Base-by-base conservation (phyloP, 2,329 filamentous ascomycete genomes). In the Aspergillus sp. region DNA sequence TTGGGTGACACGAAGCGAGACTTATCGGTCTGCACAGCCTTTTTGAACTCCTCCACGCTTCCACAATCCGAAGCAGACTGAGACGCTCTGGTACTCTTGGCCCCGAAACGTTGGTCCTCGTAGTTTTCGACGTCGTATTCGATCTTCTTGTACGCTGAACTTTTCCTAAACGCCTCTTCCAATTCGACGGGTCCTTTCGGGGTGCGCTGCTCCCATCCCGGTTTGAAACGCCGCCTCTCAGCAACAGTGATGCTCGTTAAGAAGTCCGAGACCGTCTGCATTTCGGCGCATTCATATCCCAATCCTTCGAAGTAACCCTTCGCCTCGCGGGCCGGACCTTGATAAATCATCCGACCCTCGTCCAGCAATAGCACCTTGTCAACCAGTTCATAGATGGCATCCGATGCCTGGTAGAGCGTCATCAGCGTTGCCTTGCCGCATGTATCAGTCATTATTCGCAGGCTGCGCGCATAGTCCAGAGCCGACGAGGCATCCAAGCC, bases 291-390 rank as follows among this genome's bases (percentile, higher is more conserved):
- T 31, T 83, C 69, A 66, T 85, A 88, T 9, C 86, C 87, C 12
- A 89, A 75, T 29, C 84, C 80, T 65, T 85, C 81, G 67, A 90
- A 89, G 70, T 88, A 90, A 20, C 78, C 74, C 59, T 81, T 83
- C 1, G 87, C 87, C 39, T 84, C 79, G 11, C 75, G 72, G 1
- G 81, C 79, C 0, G 80, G 83, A 0, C 87, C 87, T 65, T 84
- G 83, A 71, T 82, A 90, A 52, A 88, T 81, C 72, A 86, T 83
- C 1, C 85, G 83, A 0, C 90, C 90, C 62, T 86, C 79, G 62
- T 92, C 87, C 49, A 92, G 89, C 18, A 91, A 82, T 16, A 91
- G 74, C 2, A 92, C 88, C 71, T 91, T 91, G 71, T 92, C 89
- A 79, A 91, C 89, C 26, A 88, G 77, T 55, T 85, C 80, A 67